Base-by-base conservation (phyloP, 208 protist species). In the Phytomonas sp. region DNA sequence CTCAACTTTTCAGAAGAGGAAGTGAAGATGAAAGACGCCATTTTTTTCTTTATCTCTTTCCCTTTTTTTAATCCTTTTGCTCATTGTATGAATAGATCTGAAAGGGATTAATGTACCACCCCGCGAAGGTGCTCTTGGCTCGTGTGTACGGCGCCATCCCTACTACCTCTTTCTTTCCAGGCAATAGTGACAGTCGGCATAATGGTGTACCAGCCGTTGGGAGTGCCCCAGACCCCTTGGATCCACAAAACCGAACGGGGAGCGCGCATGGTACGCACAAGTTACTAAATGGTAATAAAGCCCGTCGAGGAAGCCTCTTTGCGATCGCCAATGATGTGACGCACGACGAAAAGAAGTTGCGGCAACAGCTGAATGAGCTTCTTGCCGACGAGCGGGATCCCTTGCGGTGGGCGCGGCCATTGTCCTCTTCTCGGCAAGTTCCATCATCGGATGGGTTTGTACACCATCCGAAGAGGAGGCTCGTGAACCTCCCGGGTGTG, bases 401-500 rank as follows among this genome's bases (percentile, higher is more conserved):
- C 1, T 68, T 82, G 13, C 75, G 74, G 4, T 63, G 66, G 8
- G 30, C 66, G 9, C 63, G 75, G 20, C 20, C 64, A 1, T 33
- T 6, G 8, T 62, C 29, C 8, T 33, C 29, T 29, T 11, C 29
- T 33, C 15, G 60, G 11, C 60, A 62, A 30, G 60, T 11, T 30
- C 8, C 29, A 2, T 32, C 28, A 31, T 70, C 73, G 3, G 66
- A 69, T 34, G 53, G 56, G n/a, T 26, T 31, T 53, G 72, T 68
- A 5, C 51, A 43, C 20, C 34, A 30, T 36, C n/a, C 28, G 15
- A 79, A 89, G 65, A 77, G 77, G 13, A 75, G 32, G 29, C 80
- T 96, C 20, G 84, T 94, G 53, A 74, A 94, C 28, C 74, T 96
- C 32, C 91, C 91, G 0, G 91, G 91, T 13, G 91, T 96, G 23